These are phyloP conservation scores for Chaetomium tenue DNA, from an alignment of 495 filamentous ascomycete species.

Conservation along the genomic window DNA sequence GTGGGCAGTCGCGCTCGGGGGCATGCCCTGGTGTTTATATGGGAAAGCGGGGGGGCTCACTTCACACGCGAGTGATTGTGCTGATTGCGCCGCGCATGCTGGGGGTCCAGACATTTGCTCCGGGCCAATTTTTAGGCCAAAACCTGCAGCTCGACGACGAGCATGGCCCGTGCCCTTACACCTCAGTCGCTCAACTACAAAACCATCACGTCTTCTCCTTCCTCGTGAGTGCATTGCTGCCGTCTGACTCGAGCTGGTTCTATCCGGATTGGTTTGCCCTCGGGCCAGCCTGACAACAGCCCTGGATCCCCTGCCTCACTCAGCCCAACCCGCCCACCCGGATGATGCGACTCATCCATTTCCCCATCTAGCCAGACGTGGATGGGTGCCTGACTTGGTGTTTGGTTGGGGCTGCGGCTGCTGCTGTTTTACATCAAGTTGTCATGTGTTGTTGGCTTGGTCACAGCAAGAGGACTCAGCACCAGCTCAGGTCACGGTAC, in stretches of 20 bases:
- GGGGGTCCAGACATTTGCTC: not conserved
- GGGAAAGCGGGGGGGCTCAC: constrained; percentile 41
- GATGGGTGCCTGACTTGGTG: constrained; percentile 7
- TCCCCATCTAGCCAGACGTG: not conserved
- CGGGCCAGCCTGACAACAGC: not conserved
- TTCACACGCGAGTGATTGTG: constrained; percentile 38
- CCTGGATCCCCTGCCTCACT: not conserved
- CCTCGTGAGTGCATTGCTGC: not conserved
- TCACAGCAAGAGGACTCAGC: too few species aligned
- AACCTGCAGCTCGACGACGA: not conserved
- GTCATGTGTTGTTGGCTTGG: too few species aligned
- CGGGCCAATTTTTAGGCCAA: not conserved
- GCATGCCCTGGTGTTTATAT: constrained; percentile 50
- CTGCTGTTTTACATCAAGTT: too few species aligned
- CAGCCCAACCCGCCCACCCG: constrained; percentile 9
- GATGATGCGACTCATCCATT: not conserved
- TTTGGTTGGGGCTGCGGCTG: too few species aligned
- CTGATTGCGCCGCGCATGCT: constrained; percentile 6
- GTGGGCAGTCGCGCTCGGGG: constrained; percentile 47
- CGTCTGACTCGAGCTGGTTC: not conserved
- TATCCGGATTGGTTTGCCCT: not conserved
- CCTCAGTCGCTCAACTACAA: not conserved
- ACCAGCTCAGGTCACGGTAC: too few species aligned
- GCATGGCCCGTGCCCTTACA: constrained; percentile 7
- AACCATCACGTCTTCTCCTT: not conserved